Base-by-base conservation (phyloP, 495 filamentous ascomycete species). In the Aspergillus incahuasiensis region DNA sequence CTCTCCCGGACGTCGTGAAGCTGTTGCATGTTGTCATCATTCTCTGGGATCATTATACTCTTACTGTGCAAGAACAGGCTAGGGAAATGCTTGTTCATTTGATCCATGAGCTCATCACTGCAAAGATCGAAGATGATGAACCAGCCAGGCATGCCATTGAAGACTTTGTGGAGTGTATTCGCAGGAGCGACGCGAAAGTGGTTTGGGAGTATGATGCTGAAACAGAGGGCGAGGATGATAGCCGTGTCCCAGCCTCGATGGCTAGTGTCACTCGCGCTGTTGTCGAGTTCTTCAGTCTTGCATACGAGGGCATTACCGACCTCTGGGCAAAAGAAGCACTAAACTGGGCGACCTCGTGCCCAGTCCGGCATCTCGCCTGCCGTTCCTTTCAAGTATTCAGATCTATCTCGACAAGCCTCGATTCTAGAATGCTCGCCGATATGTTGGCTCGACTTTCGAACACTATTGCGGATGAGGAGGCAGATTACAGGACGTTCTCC, bases 1-100 rank as follows among this genome's bases (percentile, higher is more conserved):
- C 82, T 20, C 68, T 82, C 11, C 87, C 94, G 15, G 87, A 90
- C 57, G 79, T 97, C 6, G 87, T 92, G 32, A 80, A 94, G 19
- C 72, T 98, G 46, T 73, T 98, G 11, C 94, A 98, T 72, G 90
- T 95, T 15, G 85, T 96, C 15, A 86, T 94, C 32, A 90, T 96
- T 1, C 80, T 97, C 12, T 98, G 94, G 94, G 94, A 98, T 65
- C 90, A 96, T 54, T 95, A 97, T 62, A 95, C 86, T 2, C 81
- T 89, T n/a, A 82, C 96, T 12, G 92, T 98, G 1, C 94, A 96
- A 62, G 94, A 97, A 56, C 91, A 97, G 68, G 91, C 94, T 39
- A 85, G 92, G 42, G 94, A 98, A 63, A 96, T 98, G 94, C 80
- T 97, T 15, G 91, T 98, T 30, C 94, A 98, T 75, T 79, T 98